phyloP scores from a whole-genome alignment of 2,329 filamentous ascomycete species.

The Cladorrhinum sp. region DNA sequence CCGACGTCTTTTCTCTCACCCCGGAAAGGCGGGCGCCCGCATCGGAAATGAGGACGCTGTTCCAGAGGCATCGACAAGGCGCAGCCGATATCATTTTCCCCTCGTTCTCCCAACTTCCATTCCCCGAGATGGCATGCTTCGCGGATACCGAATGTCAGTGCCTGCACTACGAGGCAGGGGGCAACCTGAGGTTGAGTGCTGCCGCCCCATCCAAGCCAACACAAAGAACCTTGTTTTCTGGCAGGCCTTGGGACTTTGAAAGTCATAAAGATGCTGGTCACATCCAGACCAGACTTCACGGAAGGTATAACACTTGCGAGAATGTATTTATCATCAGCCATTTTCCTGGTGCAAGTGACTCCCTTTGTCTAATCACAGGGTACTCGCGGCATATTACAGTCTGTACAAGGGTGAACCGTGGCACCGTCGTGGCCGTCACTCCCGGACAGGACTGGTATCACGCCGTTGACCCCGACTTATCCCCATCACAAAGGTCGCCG shows the following conservation, averaged over 20 bases:
- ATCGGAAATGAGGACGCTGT: conserved; percentile 21
- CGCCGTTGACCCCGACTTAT: conserved; percentile 24
- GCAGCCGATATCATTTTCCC: conserved; percentile 19
- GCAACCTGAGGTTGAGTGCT: conserved; percentile 3
- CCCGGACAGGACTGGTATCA: conserved; percentile 24
- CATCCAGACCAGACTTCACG: conserved; percentile 10
- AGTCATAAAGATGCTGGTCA: neutral
- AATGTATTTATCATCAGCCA: conserved; percentile 10
- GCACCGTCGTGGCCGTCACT: conserved; percentile 12
- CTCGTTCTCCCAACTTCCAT: conserved; percentile 6
- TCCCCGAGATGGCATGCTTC: conserved; percentile 27
- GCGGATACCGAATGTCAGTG: conserved; percentile 12
- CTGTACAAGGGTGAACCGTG: conserved; percentile 13
- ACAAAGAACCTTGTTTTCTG: conserved; percentile 8
- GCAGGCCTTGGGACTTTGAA: neutral
- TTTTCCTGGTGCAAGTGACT: neutral
- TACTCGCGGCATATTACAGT: conserved; percentile 19
- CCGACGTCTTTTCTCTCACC: conserved; percentile 17
- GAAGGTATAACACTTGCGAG: neutral
- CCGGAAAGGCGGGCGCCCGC: conserved; percentile 17
- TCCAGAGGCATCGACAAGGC: conserved; percentile 23
- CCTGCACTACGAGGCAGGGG: conserved; percentile 19
- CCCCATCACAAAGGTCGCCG: conserved; percentile 3
- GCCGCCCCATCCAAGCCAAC: conserved; percentile 8
- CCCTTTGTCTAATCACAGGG: conserved; percentile 17